A percentile compares a stretch with the other conserved stretches of the same genome.
Evolutionary conservation across 2,329 filamentous ascomycete species (phyloP).

Genomic region (Parasarocladium wereldwijsianum): DNA sequence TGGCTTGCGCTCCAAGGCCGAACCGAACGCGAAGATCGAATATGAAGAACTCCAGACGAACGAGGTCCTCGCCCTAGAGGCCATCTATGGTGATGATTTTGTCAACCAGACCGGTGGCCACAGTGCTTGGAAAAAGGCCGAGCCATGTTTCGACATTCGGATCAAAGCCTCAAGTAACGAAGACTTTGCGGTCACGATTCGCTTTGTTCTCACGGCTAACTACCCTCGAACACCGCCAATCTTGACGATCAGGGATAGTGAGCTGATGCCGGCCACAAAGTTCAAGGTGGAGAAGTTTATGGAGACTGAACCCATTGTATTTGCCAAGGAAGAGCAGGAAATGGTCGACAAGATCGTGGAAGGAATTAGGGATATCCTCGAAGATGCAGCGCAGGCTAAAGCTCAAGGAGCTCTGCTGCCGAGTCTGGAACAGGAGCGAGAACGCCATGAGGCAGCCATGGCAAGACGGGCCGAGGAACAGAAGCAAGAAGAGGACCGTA

Average conservation of each 20-base stretch:
- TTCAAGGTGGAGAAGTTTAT: constrained; percentile 54
- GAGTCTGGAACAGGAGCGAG: constrained; percentile 79
- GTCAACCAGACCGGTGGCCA: constrained; percentile 54
- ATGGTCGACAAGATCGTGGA: constrained; percentile 54
- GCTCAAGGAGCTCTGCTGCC: constrained; percentile 63
- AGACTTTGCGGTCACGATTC: constrained; percentile 56
- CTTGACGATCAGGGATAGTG: constrained; percentile 50
- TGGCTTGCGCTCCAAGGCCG: constrained; percentile 29
- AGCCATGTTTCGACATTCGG: constrained; percentile 68
- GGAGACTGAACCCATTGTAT: constrained; percentile 40
- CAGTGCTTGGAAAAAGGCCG: constrained; percentile 81
- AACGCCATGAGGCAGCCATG: constrained; percentile 62
- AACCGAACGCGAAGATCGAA: constrained; percentile 34
- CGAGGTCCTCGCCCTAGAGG: constrained; percentile 70
- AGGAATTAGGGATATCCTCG: constrained; percentile 60
- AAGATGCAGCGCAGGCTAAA: constrained; percentile 70
- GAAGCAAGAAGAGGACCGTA: constrained; percentile 35
- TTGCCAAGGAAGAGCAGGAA: constrained; percentile 36
- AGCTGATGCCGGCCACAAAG: constrained; percentile 54
- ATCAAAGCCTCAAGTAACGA: constrained; percentile 61
- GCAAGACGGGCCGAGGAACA: constrained; percentile 44
- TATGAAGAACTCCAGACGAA: constrained; percentile 80
- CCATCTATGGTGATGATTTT: constrained; percentile 86
- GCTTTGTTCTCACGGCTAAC: constrained; percentile 71
- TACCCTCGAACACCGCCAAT: constrained; percentile 77